phyloP scores from a whole-genome alignment of 1,284 basidiomycete species.

The Fomes fomentarius region DNA sequence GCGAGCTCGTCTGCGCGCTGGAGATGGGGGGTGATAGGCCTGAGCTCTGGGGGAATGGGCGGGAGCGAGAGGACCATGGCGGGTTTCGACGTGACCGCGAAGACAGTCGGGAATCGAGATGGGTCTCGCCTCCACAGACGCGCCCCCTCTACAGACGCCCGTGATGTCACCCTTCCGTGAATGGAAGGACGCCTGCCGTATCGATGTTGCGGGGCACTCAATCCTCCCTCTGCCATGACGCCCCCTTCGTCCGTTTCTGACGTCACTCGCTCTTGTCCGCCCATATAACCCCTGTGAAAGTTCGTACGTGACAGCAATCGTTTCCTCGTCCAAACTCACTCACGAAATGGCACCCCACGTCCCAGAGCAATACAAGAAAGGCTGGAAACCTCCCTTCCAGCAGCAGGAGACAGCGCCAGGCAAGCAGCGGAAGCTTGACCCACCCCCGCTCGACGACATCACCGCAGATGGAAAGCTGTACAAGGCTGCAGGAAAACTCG shows the following conservation, averaged over 20 bases:
- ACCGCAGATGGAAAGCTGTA: constrained; percentile 50
- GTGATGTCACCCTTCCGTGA: constrained; percentile 18
- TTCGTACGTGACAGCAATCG: not conserved
- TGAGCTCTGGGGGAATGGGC: constrained; percentile 59
- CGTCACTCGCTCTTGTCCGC: not conserved
- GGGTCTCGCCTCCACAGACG: not conserved
- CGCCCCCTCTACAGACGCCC: not conserved
- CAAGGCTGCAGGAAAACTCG: constrained; percentile 45
- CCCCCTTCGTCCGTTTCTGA: constrained; percentile 3
- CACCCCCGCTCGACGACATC: constrained; percentile 50
- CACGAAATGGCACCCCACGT: constrained; percentile 12
- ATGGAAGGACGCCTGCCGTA: not conserved
- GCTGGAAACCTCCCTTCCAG: constrained; percentile 37
- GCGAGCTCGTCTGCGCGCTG: constrained; percentile 88
- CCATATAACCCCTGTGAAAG: constrained; percentile 3
- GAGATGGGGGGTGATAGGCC: constrained; percentile 76
- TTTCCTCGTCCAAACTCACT: not conserved
- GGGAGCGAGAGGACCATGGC: constrained; percentile 52
- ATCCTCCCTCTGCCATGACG: constrained; percentile 14
- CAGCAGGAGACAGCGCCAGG: constrained; percentile 31
- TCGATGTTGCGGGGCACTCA: not conserved
- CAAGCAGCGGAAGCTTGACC: constrained; percentile 36
- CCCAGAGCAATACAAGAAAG: constrained; percentile 34
- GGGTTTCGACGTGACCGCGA: not conserved
- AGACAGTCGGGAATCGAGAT: constrained; percentile 14